Conservation (phyloP, 345 rosid genomes). For the Populus alba region DNA sequence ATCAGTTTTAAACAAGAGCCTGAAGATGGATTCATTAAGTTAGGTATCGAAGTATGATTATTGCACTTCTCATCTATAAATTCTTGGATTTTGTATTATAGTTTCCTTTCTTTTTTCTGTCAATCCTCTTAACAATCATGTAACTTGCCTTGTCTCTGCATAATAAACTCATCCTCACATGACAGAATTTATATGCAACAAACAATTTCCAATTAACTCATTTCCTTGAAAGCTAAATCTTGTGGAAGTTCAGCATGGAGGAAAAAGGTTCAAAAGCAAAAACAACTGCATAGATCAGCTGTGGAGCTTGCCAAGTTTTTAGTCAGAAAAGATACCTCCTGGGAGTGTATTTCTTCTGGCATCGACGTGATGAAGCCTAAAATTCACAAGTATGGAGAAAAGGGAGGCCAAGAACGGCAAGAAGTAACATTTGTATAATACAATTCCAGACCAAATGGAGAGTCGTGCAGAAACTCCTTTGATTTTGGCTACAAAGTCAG, state of each 20-base stretch:
- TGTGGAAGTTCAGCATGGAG: not conserved
- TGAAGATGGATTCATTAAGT: conserved; percentile 3
- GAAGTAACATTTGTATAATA: not conserved
- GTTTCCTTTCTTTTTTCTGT: no score
- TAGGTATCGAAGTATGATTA: not conserved
- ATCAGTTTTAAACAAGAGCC: not conserved
- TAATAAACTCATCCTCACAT: not conserved
- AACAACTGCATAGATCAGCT: not conserved
- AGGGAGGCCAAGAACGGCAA: not conserved
- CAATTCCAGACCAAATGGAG: not conserved
- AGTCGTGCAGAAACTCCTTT: conserved; percentile 2
- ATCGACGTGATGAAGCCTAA: not conserved
- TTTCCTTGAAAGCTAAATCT: not conserved
- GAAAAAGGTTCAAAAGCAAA: not conserved
- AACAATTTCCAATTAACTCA: not conserved
- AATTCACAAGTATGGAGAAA: not conserved
- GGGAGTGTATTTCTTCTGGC: not conserved
- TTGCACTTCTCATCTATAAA: no score
- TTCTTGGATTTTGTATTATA: no score
- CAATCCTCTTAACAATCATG: no score
- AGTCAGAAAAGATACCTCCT: conserved; percentile 1
- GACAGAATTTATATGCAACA: not conserved
- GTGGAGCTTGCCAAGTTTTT: conserved; percentile 6
- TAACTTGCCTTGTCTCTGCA: no score
- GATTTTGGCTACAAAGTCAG: conserved; percentile 14